These are phyloP conservation scores for Boehmeria nivea DNA, from an alignment of 306 rosid genomes.

Conservation along the genomic window DNA sequence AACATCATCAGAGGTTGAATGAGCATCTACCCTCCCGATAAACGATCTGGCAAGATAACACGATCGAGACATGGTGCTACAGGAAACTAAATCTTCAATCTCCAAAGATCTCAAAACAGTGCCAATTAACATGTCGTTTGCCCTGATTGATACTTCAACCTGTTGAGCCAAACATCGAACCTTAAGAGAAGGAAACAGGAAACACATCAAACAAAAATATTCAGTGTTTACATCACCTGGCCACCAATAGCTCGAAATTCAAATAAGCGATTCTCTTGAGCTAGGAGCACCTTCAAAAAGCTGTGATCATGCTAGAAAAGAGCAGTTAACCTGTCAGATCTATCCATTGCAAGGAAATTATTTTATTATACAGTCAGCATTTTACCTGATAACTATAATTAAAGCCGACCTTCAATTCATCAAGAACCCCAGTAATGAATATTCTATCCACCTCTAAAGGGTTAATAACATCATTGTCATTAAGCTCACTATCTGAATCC, in stretches of 20 bases:
- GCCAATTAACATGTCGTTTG: constrained; percentile 68
- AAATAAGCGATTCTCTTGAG: constrained; percentile 66
- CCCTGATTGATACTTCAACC: constrained; percentile 86
- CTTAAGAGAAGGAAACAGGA: constrained; percentile 19
- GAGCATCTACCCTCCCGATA: constrained; percentile 47
- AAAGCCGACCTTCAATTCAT: constrained; percentile 84
- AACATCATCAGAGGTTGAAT: constrained; percentile 33
- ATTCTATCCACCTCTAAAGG: constrained; percentile 46
- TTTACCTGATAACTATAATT: constrained; percentile 71
- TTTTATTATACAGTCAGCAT: background rate
- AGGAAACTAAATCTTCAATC: constrained; percentile 82
- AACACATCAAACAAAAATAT: background rate
- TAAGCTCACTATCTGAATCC: constrained; percentile 52
- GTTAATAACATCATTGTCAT: constrained; percentile 32
- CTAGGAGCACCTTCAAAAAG: constrained; percentile 71
- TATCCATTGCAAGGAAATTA: constrained; percentile 10
- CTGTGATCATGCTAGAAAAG: constrained; percentile 54
- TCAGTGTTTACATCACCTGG: constrained; percentile 45
- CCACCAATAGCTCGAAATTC: constrained; percentile 98
- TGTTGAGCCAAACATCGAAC: constrained; percentile 29
- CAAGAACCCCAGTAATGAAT: constrained; percentile 88
- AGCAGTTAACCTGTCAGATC: constrained; percentile 24
- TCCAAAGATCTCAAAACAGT: constrained; percentile 91
- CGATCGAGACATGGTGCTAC: constrained; percentile 40
- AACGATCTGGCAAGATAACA: constrained; percentile 88